Conservation (phyloP, 768 basidiomycete species). For the Pulveroboletus sp. region DNA sequence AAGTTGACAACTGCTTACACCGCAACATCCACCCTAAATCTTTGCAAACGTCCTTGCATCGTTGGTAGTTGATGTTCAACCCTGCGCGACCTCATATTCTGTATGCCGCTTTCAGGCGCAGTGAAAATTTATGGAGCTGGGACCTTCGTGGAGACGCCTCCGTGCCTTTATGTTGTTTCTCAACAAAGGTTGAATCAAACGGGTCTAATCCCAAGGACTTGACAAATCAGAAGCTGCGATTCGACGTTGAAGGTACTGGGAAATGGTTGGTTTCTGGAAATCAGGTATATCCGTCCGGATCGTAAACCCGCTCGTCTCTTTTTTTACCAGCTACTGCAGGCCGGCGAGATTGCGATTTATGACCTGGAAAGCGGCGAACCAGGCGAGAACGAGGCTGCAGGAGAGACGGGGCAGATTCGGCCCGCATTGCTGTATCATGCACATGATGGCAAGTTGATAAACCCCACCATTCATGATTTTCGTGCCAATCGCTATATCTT, state of each 20-base stretch:
- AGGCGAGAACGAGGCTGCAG: conserved; percentile 1
- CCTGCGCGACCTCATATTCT: conserved; percentile 66
- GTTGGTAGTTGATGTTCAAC: conserved; percentile 69
- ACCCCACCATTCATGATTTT: neutral
- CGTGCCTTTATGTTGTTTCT: conserved; percentile 39
- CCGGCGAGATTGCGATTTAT: conserved; percentile 60
- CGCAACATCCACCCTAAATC: neutral
- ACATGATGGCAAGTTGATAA: conserved; percentile 49
- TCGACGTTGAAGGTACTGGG: conserved; percentile 74
- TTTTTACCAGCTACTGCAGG: conserved; percentile 33
- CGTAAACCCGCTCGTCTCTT: neutral
- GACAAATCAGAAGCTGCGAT: conserved; percentile 78
- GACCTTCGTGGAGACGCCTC: conserved; percentile 66
- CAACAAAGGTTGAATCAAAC: neutral
- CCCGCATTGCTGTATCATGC: conserved; percentile 45
- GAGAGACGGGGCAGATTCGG: conserved; percentile 9
- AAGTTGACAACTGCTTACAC: neutral
- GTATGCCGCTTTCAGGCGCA: conserved; percentile 75
- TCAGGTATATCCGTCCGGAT: conserved; percentile 45
- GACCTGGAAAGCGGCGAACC: conserved; percentile 35
- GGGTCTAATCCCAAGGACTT: neutral
- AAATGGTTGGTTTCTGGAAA: conserved; percentile 63
- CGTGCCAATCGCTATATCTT: neutral
- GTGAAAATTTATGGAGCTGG: conserved; percentile 64
- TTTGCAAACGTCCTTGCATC: neutral